Evolutionary conservation across 441 rosid genomes (phyloP).

Genomic region (Pelargonium myrrhifolium): DNA sequence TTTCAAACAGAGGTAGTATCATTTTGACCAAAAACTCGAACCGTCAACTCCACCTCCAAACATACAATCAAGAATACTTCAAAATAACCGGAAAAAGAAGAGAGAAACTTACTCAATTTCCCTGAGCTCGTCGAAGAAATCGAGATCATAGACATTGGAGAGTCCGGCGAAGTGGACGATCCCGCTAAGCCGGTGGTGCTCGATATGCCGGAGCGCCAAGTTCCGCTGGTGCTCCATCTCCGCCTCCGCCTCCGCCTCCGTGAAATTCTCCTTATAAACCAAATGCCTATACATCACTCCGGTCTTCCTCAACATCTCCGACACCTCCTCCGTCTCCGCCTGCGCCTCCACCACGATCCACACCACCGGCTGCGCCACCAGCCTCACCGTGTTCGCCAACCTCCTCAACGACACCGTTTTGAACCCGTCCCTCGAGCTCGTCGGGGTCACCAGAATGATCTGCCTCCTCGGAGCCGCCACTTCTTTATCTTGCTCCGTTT

Average conservation of each 20-base stretch:
- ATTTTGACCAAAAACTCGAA: too few relatives aligned
- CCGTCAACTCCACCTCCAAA: too few relatives aligned
- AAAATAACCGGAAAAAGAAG: background rate
- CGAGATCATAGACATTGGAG: constrained; percentile 78
- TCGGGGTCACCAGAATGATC: constrained; percentile 61
- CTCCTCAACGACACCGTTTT: constrained; percentile 51
- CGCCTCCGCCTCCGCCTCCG: constrained; percentile 53
- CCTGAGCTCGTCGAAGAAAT: constrained; percentile 72
- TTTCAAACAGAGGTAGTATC: too few relatives aligned
- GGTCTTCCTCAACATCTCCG: constrained; percentile 60
- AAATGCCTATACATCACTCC: constrained; percentile 84
- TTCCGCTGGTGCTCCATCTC: constrained; percentile 71
- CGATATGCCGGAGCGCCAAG: constrained; percentile 65
- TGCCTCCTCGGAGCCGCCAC: constrained; percentile 30
- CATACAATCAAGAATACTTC: too few relatives aligned
- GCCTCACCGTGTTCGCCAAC: constrained; percentile 56
- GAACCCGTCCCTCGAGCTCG: constrained; percentile 27
- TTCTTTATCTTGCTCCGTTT: constrained; percentile 16
- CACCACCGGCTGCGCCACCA: constrained; percentile 65
- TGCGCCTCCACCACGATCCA: constrained; percentile 78
- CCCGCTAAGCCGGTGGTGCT: constrained; percentile 68
- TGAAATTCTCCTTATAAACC: constrained; percentile 65
- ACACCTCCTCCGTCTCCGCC: constrained; percentile 32
- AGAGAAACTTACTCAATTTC: constrained; percentile 60
- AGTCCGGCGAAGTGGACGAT: constrained; percentile 84